phyloP scores from a whole-genome alignment of 345 rosid genomes.

The Excoecaria cochinchinensis region DNA sequence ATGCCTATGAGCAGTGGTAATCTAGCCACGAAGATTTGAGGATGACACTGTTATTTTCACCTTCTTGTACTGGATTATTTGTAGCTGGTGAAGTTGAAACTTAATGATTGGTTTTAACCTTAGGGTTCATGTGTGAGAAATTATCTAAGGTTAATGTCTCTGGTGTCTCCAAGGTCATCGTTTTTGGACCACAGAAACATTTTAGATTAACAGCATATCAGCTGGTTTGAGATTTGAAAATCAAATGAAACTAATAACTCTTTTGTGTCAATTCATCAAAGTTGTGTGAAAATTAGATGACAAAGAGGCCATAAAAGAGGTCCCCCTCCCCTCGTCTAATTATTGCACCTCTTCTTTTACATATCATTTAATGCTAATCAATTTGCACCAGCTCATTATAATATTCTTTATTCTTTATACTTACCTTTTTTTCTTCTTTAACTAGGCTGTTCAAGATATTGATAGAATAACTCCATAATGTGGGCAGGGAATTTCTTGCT shows the following conservation, averaged over 20 bases:
- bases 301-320: slow-evolving; percentile 18
- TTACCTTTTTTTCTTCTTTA: background rate
- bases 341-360: slow-evolving; percentile 10
- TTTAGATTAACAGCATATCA: slow-evolving; percentile 1
- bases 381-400: slow-evolving; percentile 18
- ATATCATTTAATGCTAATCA: slow-evolving; percentile 22
- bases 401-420: background rate
- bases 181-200: slow-evolving; percentile 23
- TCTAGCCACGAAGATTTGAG: background rate
- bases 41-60: background rate
- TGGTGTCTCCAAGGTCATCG: slow-evolving; percentile 2
- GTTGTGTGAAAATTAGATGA: slow-evolving; percentile 27
- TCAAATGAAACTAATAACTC: background rate
- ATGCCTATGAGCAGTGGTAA: background rate
- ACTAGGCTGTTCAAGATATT: background rate
- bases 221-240: slow-evolving; percentile 8
- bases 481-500: slow-evolving; percentile 11
- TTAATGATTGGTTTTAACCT: background rate
- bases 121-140: background rate
- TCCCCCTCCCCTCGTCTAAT: slow-evolving; percentile 27
- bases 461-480: background rate
- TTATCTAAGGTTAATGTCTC: slow-evolving; percentile 12
- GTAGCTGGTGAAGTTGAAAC: background rate
- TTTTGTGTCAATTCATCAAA: slow-evolving; percentile 19
- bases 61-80: background rate